Evolutionary conservation across 352 stramenopile species (phyloP).

Genomic region (Phytophthora niederhauseri): DNA sequence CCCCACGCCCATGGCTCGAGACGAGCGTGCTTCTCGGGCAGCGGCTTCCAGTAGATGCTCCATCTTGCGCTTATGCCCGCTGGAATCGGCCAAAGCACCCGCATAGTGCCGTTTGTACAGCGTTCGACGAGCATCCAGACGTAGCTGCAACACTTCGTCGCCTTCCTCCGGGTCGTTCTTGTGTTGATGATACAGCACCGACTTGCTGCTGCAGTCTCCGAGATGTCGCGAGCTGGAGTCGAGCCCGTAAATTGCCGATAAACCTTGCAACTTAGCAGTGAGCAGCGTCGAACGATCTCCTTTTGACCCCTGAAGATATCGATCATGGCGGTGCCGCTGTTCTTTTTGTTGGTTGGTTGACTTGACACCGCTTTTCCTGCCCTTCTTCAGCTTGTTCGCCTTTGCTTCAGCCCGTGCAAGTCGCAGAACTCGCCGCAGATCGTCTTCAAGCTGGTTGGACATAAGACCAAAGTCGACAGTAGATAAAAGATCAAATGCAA

Average conservation of each 20-base stretch:
- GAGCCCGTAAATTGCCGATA: slow-evolving; percentile 45
- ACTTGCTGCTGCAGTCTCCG: slow-evolving; percentile 30
- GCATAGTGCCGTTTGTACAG: slow-evolving; percentile 63
- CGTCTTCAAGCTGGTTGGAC: slow-evolving; percentile 54
- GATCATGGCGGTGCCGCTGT: slow-evolving; percentile 42
- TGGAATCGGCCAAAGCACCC: slow-evolving; percentile 37
- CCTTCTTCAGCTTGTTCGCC: slow-evolving; percentile 7
- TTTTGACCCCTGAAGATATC: slow-evolving; percentile 17
- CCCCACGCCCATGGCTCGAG: slow-evolving; percentile 34
- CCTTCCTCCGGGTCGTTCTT: slow-evolving; percentile 17
- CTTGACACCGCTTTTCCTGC: background rate
- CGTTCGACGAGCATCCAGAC: slow-evolving; percentile 41
- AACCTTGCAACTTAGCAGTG: slow-evolving; percentile 33
- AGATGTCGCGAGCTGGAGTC: slow-evolving; percentile 31
- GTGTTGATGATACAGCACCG: slow-evolving; percentile 13
- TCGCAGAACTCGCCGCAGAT: slow-evolving; percentile 60
- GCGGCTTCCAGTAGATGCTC: slow-evolving; percentile 64
- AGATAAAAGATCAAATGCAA: slow-evolving; percentile 12
- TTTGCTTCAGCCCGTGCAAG: slow-evolving; percentile 42
- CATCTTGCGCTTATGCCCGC: slow-evolving; percentile 43
- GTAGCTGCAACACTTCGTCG: slow-evolving; percentile 33
- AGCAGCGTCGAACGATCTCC: slow-evolving; percentile 30
- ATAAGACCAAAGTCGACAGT: background rate
- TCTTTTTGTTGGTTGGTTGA: slow-evolving; percentile 6
- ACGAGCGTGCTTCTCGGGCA: slow-evolving; percentile 32